Evolutionary conservation across 768 basidiomycete species (phyloP).

Genomic region (Boletus sensibilis): DNA sequence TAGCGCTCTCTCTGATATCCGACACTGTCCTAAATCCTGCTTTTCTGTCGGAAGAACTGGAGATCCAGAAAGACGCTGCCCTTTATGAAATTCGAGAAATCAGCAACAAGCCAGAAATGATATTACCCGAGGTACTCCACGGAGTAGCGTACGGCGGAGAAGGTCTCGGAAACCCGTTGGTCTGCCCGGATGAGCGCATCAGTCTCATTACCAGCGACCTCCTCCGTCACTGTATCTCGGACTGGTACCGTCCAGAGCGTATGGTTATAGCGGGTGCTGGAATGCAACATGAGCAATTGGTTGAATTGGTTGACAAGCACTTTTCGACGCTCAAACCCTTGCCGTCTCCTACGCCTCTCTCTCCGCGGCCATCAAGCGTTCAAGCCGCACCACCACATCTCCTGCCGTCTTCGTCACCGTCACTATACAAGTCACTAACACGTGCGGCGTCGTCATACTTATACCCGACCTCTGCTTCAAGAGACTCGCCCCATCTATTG

Average conservation of each 20-base stretch:
- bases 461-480: slow-evolving; percentile 38
- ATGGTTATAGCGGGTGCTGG: slow-evolving; percentile 97
- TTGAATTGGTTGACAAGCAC: slow-evolving; percentile 79
- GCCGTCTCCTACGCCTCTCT: slow-evolving; percentile 22
- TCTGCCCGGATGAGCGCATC: slow-evolving; percentile 86
- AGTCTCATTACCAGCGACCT: slow-evolving; percentile 58
- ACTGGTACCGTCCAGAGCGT: slow-evolving; percentile 90
- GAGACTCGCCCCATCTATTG: slow-evolving; percentile 11
- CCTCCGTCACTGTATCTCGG: slow-evolving; percentile 61
- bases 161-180: slow-evolving; percentile 85
- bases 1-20: slow-evolving; percentile 84
- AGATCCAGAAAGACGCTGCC: slow-evolving; percentile 81
- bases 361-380: slow-evolving; percentile 31
- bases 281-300: slow-evolving; percentile 85
- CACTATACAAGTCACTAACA: slow-evolving; percentile 64
- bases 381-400: slow-evolving; percentile 54
- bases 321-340: slow-evolving; percentile 66
- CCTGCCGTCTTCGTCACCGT: slow-evolving; percentile 52
- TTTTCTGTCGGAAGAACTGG: slow-evolving; percentile 75
- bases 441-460: slow-evolving; percentile 77
- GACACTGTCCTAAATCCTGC: slow-evolving; percentile 85
- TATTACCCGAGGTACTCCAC: slow-evolving; percentile 89
- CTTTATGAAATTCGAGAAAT: slow-evolving; percentile 91
- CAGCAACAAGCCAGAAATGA: slow-evolving; percentile 84
- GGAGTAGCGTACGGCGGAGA: slow-evolving; percentile 74